Evolutionary conservation across 495 filamentous ascomycete species (phyloP).

Genomic region (Trypethelium eluteriae): DNA sequence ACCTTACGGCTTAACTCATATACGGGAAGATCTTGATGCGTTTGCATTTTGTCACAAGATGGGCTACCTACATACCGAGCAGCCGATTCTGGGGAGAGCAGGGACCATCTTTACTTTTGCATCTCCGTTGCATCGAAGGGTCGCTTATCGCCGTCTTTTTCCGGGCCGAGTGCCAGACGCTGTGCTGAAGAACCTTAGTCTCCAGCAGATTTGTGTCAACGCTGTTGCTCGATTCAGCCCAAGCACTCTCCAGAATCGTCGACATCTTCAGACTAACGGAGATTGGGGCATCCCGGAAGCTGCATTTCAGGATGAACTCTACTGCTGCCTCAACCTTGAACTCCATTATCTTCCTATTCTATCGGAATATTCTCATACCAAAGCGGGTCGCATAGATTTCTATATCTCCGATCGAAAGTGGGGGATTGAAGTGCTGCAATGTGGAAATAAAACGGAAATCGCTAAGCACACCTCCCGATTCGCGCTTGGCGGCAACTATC

Average conservation of each 20-base stretch:
- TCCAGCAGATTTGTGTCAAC: slow-evolving; percentile 15
- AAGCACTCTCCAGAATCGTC: background rate
- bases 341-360: slow-evolving; percentile 17
- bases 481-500: slow-evolving; percentile 13
- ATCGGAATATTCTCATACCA: slow-evolving; percentile 16
- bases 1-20: slow-evolving; percentile 1
- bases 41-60: slow-evolving; percentile 17
- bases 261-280: background rate
- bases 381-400: slow-evolving; percentile 16
- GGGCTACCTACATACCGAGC: slow-evolving; percentile 15
- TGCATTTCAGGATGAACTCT: slow-evolving; percentile 17
- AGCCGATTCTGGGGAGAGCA: background rate
- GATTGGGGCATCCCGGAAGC: slow-evolving; percentile 14
- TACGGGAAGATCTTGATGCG: slow-evolving; percentile 5
- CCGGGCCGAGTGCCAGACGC: slow-evolving; percentile 11
- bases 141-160: slow-evolving; percentile 17
- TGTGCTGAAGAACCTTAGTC: slow-evolving; percentile 8
- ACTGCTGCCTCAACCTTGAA: slow-evolving; percentile 9
- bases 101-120: slow-evolving; percentile 14
- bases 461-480: slow-evolving; percentile 15
- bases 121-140: slow-evolving; percentile 16
- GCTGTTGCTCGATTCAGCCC: slow-evolving; percentile 17
- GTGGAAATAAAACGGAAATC: background rate
- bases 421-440: slow-evolving; percentile 14
- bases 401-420: slow-evolving; percentile 14